A percentile compares a stretch with the other conserved stretches of the same genome.
Evolutionary conservation across 176 grass and related monocot species (phyloP).

Genomic region (Ampelocalamus luodianensis): DNA sequence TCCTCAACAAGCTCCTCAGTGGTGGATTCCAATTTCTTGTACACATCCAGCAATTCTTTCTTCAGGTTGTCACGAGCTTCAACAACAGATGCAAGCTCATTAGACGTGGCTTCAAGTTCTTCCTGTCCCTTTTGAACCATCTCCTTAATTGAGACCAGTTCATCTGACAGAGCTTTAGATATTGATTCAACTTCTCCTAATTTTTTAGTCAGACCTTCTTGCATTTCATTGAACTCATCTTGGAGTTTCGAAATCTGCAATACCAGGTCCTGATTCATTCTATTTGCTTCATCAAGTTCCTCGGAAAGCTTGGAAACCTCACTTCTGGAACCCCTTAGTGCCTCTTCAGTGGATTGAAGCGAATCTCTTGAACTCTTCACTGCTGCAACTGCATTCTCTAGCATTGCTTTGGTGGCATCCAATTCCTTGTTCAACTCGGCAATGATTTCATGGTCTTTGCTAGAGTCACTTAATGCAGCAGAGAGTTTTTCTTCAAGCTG

Average conservation of each 20-base stretch:
- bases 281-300: slow-evolving; percentile 71
- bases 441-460: slow-evolving; percentile 62
- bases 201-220: slow-evolving; percentile 58
- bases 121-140: slow-evolving; percentile 65
- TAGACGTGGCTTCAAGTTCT: slow-evolving; percentile 64
- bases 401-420: slow-evolving; percentile 54
- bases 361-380: slow-evolving; percentile 66
- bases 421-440: slow-evolving; percentile 69
- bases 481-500: slow-evolving; percentile 76
- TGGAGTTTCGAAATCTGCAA: slow-evolving; percentile 72
- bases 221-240: slow-evolving; percentile 62
- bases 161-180: slow-evolving; percentile 68
- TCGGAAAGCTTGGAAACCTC: slow-evolving; percentile 68
- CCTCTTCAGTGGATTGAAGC: slow-evolving; percentile 63
- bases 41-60: slow-evolving; percentile 78
- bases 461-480: slow-evolving; percentile 64
- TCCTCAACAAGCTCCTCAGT: slow-evolving; percentile 85
- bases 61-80: slow-evolving; percentile 79
- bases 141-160: slow-evolving; percentile 76
- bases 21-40: slow-evolving; percentile 84
- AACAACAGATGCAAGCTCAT: slow-evolving; percentile 57
- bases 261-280: slow-evolving; percentile 64
- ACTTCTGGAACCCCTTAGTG: slow-evolving; percentile 58
- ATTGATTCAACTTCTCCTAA: slow-evolving; percentile 75
- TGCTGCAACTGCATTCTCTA: slow-evolving; percentile 62